Base-by-base conservation (phyloP, 2,329 filamentous ascomycete species). In the Paraphoma sp. region DNA sequence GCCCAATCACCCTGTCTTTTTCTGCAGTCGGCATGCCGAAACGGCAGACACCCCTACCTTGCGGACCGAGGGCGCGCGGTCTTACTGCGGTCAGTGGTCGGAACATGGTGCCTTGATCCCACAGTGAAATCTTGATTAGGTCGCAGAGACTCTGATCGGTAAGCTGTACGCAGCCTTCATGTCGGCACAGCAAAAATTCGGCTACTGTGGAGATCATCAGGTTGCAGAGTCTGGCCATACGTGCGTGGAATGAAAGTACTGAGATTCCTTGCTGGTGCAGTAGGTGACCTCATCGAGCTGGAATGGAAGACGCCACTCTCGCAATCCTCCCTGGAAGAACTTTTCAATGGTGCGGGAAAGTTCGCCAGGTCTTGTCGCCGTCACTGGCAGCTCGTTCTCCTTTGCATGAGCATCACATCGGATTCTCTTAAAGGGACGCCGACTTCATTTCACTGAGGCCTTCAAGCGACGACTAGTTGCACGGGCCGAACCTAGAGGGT, bases 1-100 rank as follows among this genome's bases (percentile, higher is more conserved):
- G 23, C 23, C 23, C 23, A 23, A 23, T 23, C 23, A 23, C 23
- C 5, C 23, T 23, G 5, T 23, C 23, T 23, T 23, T 23, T 23
- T n/a, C 48, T 46, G 33, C 14, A 14, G 43, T 64, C 64, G 65
- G 65, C 53, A 64, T 64, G 50, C 65, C 64, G 64, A 62, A 49
- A 41, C 12, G 52, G 59, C 59, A 60, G 51, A 48, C 38, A 47
- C 31, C 4, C 29, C 44, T 36, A 45, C 28, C 33, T 10, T 41
- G 48, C 55, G 62, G 53, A 53, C 64, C 59, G 62, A 53, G 46
- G 18, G 44, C 11, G 49, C 44, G 36, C n/a, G 16, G n/a, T 40
- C 18, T 44, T 29, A 41, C 42, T 23, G 23, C 56, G 57, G 59
- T 57, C 57, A 53, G 54, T 54, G 52, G 46, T 43, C 33, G 33